Percentiles rank a stretch among this genome's conserved stretches.
phyloP scores from a whole-genome alignment of 805 yeast genomes.

The Saccharomycopsis selenospora region DNA sequence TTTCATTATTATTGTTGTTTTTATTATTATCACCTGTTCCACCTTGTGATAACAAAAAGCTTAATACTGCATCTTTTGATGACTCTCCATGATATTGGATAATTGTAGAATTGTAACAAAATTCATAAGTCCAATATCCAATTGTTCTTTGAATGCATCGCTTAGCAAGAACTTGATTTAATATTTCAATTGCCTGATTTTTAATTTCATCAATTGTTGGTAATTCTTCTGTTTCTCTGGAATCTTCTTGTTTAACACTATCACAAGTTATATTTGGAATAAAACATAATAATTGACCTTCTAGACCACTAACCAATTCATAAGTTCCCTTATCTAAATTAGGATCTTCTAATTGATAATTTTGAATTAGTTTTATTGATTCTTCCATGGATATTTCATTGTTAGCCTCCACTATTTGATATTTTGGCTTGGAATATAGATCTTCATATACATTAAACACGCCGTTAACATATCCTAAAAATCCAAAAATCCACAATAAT shows the following conservation, averaged over 20 bases:
- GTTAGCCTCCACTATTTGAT: background rate
- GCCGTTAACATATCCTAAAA: background rate
- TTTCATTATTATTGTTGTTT: too few relatives aligned
- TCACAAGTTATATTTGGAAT: background rate
- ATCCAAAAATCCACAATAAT: too few relatives aligned
- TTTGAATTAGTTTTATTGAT: background rate
- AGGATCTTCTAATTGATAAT: background rate
- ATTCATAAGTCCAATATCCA: slow-evolving; percentile 20
- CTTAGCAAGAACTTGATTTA: background rate
- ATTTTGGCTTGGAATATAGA: slow-evolving; percentile 12
- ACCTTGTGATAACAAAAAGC: background rate
- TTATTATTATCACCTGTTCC: background rate
- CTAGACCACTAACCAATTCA: background rate
- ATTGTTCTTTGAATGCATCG: slow-evolving; percentile 6
- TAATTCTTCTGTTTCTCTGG: background rate
- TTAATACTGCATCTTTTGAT: background rate
- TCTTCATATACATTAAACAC: slow-evolving; percentile 13
- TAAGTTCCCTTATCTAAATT: background rate
- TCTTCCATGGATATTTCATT: background rate
- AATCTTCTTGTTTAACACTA: background rate
- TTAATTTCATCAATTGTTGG: background rate
- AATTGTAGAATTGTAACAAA: slow-evolving; percentile 14
- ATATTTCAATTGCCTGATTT: background rate
- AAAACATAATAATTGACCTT: slow-evolving; percentile 4
- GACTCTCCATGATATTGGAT: slow-evolving; percentile 13